Evolutionary conservation across 495 filamentous ascomycete species (phyloP), one percentile per base, ranked within the genome.

Genomic region (Parachaetomium inaequale): DNA sequence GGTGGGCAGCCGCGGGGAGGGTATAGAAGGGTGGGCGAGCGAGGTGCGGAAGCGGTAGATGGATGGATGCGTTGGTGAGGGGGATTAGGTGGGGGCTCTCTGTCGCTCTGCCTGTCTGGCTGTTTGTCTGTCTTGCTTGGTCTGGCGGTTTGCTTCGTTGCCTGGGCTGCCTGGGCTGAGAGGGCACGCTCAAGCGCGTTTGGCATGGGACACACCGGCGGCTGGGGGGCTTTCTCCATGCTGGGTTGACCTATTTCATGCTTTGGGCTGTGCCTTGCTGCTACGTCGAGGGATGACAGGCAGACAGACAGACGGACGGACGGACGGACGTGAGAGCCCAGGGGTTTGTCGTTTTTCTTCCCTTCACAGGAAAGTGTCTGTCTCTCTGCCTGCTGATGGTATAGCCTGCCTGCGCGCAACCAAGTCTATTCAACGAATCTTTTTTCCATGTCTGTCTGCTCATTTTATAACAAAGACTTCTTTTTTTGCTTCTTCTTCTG

Each of bases 1-100:
- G 26, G 88, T 93, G 2, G 93, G 92, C 3, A 92, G 86, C 63
- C 85, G 84, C 43, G 94, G 95, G 5, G 92, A 96, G 58, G 94
- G 92, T 10, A 98, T 98, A 70, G 94, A 97, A 47, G 94, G 94
- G 14, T 98, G 94, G 94, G 88, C 93, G 2, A 81, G 79, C 26
- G 94, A 98, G 78, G 84, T 96, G 3, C 93, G 93, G 82, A 91
- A 91, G 78, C 83, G 88, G 75, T 92, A 79, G 75, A 64, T 21
- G 15, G 19, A 11, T 3, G 40, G 47, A 34, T 15, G 7, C 25
- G 42, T 34, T 6, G 19, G 3, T 7, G 17, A 43, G 25, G 36
- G 31, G 1, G 40, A 49, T 4, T 26, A 58, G 38, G 17, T 29
- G 50, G 55, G 29, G 21, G n/a, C 2, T 40, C 6, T 55, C 28